Evolutionary conservation across 176 grass and related monocot species (phyloP), one percentile per base, ranked within the genome.

Genomic region (Coix lacrymajobi): DNA sequence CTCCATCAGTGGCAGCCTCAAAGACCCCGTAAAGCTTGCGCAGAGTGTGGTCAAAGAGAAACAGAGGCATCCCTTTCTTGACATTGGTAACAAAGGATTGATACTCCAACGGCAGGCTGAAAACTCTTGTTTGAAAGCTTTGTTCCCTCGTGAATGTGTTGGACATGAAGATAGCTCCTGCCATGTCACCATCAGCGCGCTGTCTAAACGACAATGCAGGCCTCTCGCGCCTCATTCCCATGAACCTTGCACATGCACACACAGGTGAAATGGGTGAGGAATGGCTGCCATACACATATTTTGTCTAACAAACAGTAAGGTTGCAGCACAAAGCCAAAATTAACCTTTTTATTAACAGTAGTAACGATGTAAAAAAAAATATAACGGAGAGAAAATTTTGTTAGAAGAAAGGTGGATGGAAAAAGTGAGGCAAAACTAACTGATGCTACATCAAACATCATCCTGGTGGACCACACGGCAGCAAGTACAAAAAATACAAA

Each of bases 141-240:
- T 69, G 52, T 1, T 79, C 69, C 81, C 89, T 86, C 11, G 89
- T 89, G 32, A 45, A 11, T 6, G 58, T 84, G 82, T 94, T 94
- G 70, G 75, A 91, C 68, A 94, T 89, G 89, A 94, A 94, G 43
- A 94, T 91, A 19, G 89, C 89, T 11, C 92, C 92, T 7, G 41
- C 82, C 83, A 88, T 89, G 41, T 30, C 17, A 4, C 64, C 83
- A 24, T 13, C 26, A n/a, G 84, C 31, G 1, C 69, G 58, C n/a
- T 54, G 1, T 7, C 77, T 41, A 37, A 71, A 80, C 9, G 71
- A 89, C 8, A 67, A 8, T 1, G 2, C 34, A 12, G 62, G 64
- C 5, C 62, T 41, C 24, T 49, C 46, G 3, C 44, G 20, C 75
- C 62, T 67, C 88, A 91, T 91, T 79, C 52, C 38, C 20, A 34